Conservation (phyloP, 179 eudicot species). For the Pouteria campechiana region DNA sequence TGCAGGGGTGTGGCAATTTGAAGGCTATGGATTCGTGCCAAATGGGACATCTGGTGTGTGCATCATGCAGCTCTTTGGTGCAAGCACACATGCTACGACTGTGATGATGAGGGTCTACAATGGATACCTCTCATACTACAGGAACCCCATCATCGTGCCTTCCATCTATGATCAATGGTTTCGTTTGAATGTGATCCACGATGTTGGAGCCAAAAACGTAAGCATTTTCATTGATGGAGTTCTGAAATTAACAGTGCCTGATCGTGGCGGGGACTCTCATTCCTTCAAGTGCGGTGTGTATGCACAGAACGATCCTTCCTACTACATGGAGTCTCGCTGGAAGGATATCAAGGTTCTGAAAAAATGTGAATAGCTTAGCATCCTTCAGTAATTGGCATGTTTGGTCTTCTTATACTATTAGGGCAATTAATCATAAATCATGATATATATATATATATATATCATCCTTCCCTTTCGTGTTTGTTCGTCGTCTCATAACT, state of each 20-base stretch:
- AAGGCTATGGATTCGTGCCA: conserved; percentile 13
- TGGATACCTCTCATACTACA: conserved; percentile 7
- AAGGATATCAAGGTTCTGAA: conserved; percentile 1
- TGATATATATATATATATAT: too few species aligned
- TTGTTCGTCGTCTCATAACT: too few species aligned
- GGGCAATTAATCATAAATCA: too few species aligned
- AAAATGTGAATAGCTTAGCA: too few species aligned
- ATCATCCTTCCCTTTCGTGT: too few species aligned
- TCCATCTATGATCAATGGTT: conserved; percentile 8
- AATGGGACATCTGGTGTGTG: conserved; percentile 14
- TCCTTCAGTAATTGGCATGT: too few species aligned
- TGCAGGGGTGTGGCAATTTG: conserved; percentile 13
- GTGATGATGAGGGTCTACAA: conserved; percentile 15
- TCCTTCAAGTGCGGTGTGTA: conserved; percentile 9
- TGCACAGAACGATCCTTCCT: conserved; percentile 2
- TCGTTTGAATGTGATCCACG: conserved; percentile 8
- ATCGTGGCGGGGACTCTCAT: conserved; percentile 2
- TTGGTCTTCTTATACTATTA: too few species aligned
- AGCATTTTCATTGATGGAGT: conserved; percentile 3
- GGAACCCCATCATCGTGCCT: background rate
- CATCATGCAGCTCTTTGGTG: conserved; percentile 18
- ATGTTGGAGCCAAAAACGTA: background rate
- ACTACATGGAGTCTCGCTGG: conserved; percentile 10
- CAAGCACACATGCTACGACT: conserved; percentile 8
- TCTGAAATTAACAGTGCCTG: background rate